Evolutionary conservation across 176 grass and related monocot species (phyloP).

Genomic region (Thinopyrum elongatum): DNA sequence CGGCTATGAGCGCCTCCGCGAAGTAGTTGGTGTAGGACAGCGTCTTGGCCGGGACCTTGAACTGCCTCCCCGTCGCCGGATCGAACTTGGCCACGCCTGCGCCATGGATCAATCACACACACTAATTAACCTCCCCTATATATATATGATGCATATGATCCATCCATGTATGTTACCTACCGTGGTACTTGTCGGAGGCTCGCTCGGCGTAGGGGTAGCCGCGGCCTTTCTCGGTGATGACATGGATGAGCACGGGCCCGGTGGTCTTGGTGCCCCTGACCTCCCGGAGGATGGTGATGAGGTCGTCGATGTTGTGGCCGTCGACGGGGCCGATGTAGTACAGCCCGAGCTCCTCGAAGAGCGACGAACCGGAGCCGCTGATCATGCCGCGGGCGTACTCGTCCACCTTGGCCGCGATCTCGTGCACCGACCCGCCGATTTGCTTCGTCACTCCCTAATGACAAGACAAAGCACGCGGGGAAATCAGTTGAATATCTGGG

Average conservation of each 20-base stretch:
- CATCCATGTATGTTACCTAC: slow-evolving; percentile 40
- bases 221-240: slow-evolving; percentile 92
- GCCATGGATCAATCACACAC: background rate
- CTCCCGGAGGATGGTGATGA: slow-evolving; percentile 80
- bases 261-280: slow-evolving; percentile 87
- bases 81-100: slow-evolving; percentile 90
- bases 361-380: slow-evolving; percentile 70
- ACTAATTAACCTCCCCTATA: background rate
- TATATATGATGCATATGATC: background rate
- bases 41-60: slow-evolving; percentile 69
- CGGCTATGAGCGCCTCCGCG: slow-evolving; percentile 83
- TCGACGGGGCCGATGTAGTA: slow-evolving; percentile 97
- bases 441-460: slow-evolving; percentile 92
- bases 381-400: slow-evolving; percentile 99
- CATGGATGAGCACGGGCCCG: slow-evolving; percentile 96
- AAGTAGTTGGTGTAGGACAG: slow-evolving; percentile 93
- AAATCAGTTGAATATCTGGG: background rate
- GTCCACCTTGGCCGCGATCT: slow-evolving; percentile 95
- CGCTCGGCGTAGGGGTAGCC: slow-evolving; percentile 97
- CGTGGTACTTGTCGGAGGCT: slow-evolving; percentile 97
- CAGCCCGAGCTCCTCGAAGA: slow-evolving; percentile 98
- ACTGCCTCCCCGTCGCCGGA: slow-evolving; percentile 87
- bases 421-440: slow-evolving; percentile 89
- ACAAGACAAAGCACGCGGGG: background rate
- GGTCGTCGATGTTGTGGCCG: slow-evolving; percentile 95